phyloP scores from a whole-genome alignment of 2,329 filamentous ascomycete genomes.

The Scedosporium aurantiacum region DNA sequence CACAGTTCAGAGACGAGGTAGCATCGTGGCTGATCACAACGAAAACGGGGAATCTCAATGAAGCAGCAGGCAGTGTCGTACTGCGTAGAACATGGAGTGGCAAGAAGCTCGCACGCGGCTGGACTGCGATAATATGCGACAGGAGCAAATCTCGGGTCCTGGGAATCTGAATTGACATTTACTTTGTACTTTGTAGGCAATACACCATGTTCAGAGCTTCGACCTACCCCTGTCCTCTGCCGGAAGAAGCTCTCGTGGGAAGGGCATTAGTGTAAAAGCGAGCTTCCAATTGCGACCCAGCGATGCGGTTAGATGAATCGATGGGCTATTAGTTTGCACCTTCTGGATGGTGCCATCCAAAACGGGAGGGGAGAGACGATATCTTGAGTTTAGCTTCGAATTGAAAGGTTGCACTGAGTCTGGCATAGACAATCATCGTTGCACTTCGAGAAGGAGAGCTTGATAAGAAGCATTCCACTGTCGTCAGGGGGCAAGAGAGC shows the following conservation, averaged over 20 bases:
- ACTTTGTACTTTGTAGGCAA: too few relatives aligned
- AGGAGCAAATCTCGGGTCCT: too few relatives aligned
- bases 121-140: neutral
- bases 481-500: neutral
- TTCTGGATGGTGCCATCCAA: neutral
- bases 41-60: neutral
- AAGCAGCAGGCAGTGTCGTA: neutral
- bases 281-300: neutral
- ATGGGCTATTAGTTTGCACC: neutral
- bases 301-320: neutral
- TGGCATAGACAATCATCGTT: neutral
- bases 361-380: neutral
- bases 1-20: neutral
- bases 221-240: neutral
- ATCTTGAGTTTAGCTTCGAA: neutral
- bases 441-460: too few relatives aligned
- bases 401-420: neutral
- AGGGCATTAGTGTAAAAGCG: neutral
- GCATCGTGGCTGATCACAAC: slow-evolving; percentile 4
- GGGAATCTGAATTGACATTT: too few relatives aligned
- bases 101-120: neutral
- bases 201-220: neutral
- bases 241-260: neutral
- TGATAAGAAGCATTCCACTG: neutral
- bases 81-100: too few relatives aligned